Evolutionary conservation across 805 yeast species (phyloP).

Genomic region (Schwanniomyces pseudopolymorphus): DNA sequence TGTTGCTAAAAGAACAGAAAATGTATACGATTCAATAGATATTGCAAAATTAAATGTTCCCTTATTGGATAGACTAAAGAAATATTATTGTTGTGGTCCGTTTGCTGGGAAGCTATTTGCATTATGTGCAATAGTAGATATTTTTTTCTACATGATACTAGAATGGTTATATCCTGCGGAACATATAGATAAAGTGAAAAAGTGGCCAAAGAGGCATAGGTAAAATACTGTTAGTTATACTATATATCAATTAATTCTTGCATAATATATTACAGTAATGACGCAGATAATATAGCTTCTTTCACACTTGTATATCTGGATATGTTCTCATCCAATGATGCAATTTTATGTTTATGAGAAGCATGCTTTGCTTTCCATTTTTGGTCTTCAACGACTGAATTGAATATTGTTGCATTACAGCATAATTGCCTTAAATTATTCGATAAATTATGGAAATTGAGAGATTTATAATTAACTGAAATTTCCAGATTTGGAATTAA

Average conservation of each 20-base stretch:
- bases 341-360: conserved; percentile 17
- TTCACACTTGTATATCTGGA: conserved; percentile 7
- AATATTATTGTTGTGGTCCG: conserved; percentile 68
- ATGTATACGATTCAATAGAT: conserved; percentile 62
- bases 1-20: conserved; percentile 82
- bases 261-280: conserved; percentile 2
- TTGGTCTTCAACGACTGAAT: conserved; percentile 14
- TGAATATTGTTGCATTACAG: conserved; percentile 9
- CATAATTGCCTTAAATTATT: conserved; percentile 11
- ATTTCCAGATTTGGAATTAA: neutral
- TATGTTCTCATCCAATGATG: conserved; percentile 16
- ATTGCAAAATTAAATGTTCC: conserved; percentile 46
- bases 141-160: conserved; percentile 58
- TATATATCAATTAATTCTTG: neutral
- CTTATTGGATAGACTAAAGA: conserved; percentile 56
- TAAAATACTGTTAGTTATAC: neutral
- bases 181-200: conserved; percentile 69
- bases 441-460: neutral
- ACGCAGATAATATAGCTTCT: neutral
- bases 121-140: conserved; percentile 78
- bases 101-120: conserved; percentile 88
- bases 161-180: conserved; percentile 70
- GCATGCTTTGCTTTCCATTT: conserved; percentile 4
- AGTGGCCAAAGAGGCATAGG: conserved; percentile 60
- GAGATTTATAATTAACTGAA: neutral